Base-by-base conservation (phyloP, 352 stramenopile species). In the Globisporangium cystogenes region DNA sequence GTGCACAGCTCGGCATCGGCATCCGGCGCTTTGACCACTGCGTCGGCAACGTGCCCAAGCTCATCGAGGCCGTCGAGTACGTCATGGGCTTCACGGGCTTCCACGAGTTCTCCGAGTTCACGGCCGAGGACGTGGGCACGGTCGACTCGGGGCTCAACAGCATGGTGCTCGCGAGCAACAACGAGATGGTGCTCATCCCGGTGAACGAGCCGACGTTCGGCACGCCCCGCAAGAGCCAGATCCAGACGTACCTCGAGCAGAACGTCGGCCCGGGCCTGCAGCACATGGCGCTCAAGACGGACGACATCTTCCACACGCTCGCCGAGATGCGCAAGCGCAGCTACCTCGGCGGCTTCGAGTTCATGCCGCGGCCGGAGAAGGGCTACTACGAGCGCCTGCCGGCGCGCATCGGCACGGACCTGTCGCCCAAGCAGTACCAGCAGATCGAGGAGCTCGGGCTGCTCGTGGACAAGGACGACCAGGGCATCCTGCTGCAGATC, bases 261-360 rank as follows among this genome's bases (percentile, higher is more conserved):
- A 98, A 99, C 65, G 86, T 96, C 35, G 96, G 96, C 26, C 54
- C 90, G 5, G 96, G 96, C 29, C 71, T 99, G 39, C 96, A 99
- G 78, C 94, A 98, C 78, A 92, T 99, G 67, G 95, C 95, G n/a
- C 76, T 98, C 48, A 98, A 98, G 68, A 98, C 93, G 2, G 67
- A 95, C 65, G 93, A 99, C 69, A 98, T 99, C 57, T 98, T 99
- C 67, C 62, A 82, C 23, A 98, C 95, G 15, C 70, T 98, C 51
- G 68, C 57, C 20, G 82, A 90, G 55, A 93, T 93, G 80, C 76
- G 74, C 48, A 80, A 86, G 68, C 67, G 82, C 49, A 89, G 76
- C 49, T 61, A 76, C 53, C 35, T 86, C 16, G 82, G 82, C 18
- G 82, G 82, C 41, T 93, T 93, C 49, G 82, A 93, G 61, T 93